Conservation (phyloP, 768 basidiomycete genomes). For the Tricholoma flavovirens region DNA sequence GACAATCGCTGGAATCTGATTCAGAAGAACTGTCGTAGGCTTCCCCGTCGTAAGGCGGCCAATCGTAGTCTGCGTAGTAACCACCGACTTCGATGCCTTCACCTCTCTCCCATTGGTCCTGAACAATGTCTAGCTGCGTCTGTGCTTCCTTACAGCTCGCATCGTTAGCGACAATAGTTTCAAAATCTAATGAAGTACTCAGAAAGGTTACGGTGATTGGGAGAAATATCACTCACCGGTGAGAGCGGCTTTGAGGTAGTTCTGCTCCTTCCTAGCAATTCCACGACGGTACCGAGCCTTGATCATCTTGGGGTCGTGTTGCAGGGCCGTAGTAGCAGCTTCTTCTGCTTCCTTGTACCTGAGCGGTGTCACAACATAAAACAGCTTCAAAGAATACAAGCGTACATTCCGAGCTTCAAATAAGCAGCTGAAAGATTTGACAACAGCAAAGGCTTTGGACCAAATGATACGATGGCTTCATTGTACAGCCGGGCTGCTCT, state of each 20-base stretch:
- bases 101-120: slow-evolving; percentile 10
- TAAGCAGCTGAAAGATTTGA: slow-evolving; percentile 32
- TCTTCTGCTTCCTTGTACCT: slow-evolving; percentile 37
- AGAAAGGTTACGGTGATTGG: not conserved
- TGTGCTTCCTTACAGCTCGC: slow-evolving; percentile 15
- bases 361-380: not conserved
- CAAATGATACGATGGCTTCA: slow-evolving; percentile 23
- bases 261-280: slow-evolving; percentile 26
- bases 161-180: slow-evolving; percentile 20
- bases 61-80: slow-evolving; percentile 4
- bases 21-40: slow-evolving; percentile 25
- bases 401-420: slow-evolving; percentile 29
- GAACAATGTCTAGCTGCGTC: slow-evolving; percentile 10
- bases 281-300: slow-evolving; percentile 37
- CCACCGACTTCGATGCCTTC: not conserved
- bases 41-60: slow-evolving; percentile 21
- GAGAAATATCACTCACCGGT: slow-evolving; percentile 15
- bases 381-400: not conserved
- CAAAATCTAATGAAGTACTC: slow-evolving; percentile 18
- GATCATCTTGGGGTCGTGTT: slow-evolving; percentile 26
- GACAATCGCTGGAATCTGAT: slow-evolving; percentile 50
- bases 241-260: slow-evolving; percentile 21
- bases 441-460: slow-evolving; percentile 28
- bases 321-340: slow-evolving; percentile 31
- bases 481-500: slow-evolving; percentile 24